These are phyloP conservation scores for Panus rudis DNA, from an alignment of 768 basidiomycete genomes.

Conservation along the genomic window DNA sequence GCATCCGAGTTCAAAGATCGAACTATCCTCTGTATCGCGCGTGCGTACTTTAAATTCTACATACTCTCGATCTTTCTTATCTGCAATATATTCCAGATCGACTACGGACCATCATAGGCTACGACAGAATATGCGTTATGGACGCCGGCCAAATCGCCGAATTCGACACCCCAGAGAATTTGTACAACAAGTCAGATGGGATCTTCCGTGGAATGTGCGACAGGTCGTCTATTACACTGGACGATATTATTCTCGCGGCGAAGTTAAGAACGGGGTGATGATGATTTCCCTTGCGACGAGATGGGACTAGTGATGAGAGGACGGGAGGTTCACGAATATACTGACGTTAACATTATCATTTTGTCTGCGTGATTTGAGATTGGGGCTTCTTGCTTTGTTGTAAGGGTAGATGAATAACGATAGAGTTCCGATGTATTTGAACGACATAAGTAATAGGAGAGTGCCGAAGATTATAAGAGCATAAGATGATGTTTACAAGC, in stretches of 20 bases:
- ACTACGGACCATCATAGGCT: constrained; percentile 78
- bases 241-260: constrained; percentile 50
- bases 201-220: constrained; percentile 88
- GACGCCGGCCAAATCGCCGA: constrained; percentile 78
- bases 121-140: constrained; percentile 86
- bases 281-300: no score
- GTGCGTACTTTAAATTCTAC: constrained; percentile 33
- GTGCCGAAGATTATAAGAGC: no score
- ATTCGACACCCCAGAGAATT: constrained; percentile 69
- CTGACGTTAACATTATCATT: no score
- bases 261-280: constrained; percentile 16
- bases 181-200: constrained; percentile 51
- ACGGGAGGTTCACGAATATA: no score
- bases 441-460: no score
- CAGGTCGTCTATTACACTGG: constrained; percentile 64
- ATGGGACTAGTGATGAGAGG: no score
- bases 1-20: constrained; percentile 75
- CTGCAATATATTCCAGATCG: constrained; percentile 49
- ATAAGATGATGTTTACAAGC: constrained; percentile 48
- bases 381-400: no score
- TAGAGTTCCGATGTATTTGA: no score
- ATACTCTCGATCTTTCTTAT: background rate
- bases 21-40: constrained; percentile 84
- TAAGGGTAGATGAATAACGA: no score
- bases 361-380: no score